Percentiles rank a stretch among this genome's conserved stretches.
Conservation (phyloP, 139 green algal genomes). For the Chlamydomonas sphaeroides region DNA sequence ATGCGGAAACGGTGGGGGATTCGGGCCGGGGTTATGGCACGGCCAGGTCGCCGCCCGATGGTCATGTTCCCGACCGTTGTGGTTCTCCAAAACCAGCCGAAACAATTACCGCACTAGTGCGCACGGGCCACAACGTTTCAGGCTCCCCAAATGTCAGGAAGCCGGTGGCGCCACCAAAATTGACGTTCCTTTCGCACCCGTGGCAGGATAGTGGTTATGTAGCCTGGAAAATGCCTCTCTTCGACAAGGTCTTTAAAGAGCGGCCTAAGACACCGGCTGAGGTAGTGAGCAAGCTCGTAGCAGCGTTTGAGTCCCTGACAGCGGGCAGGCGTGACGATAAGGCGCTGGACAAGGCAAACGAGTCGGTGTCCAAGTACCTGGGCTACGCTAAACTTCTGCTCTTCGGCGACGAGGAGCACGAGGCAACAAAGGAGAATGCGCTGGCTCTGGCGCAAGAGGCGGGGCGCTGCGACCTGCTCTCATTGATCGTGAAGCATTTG, state of each 20-base stretch:
- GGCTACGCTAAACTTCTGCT: slow-evolving; percentile 70
- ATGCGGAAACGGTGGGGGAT: too few species aligned
- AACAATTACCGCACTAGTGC: too few species aligned
- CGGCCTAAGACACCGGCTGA: slow-evolving; percentile 27
- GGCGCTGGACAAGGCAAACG: slow-evolving; percentile 33
- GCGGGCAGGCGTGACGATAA: neutral
- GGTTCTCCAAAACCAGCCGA: too few species aligned
- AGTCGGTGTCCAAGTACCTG: slow-evolving; percentile 59
- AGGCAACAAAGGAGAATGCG: slow-evolving; percentile 72
- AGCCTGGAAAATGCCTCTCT: neutral
- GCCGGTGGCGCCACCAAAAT: too few species aligned
- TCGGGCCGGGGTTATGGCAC: too few species aligned
- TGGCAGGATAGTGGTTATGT: too few species aligned
- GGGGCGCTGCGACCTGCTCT: slow-evolving; percentile 64
- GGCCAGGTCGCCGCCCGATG: too few species aligned
- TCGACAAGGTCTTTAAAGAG: slow-evolving; percentile 29
- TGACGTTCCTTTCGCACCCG: too few species aligned
- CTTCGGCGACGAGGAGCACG: slow-evolving; percentile 77
- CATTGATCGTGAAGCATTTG: slow-evolving; percentile 73
- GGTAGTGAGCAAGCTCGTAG: slow-evolving; percentile 36
- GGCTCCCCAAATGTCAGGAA: too few species aligned
- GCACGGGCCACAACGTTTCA: too few species aligned
- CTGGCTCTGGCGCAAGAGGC: slow-evolving; percentile 68
- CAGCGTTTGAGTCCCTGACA: slow-evolving; percentile 29
- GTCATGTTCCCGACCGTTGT: too few species aligned